These are phyloP conservation scores for Vachellia collinsii DNA, from an alignment of 306 rosid genomes.

Conservation along the genomic window DNA sequence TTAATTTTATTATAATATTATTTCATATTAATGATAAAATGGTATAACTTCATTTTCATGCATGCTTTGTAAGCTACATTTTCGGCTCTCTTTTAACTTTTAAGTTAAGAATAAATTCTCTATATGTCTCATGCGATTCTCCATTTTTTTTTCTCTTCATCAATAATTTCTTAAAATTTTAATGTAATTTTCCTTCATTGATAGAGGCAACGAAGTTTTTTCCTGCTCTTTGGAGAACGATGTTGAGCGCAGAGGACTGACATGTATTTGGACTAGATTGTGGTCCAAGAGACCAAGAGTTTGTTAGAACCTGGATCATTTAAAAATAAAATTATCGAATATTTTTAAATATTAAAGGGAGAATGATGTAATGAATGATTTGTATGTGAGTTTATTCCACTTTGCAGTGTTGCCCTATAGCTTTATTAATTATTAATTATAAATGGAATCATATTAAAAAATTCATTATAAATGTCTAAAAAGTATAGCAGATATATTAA, in stretches of 20 bases:
- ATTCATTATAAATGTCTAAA: not conserved
- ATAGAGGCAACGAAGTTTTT: not conserved
- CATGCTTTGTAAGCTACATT: conserved; percentile 7
- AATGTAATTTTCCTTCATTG: not conserved
- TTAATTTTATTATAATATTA: not conserved
- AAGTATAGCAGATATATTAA: too few relatives aligned
- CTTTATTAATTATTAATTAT: too few relatives aligned
- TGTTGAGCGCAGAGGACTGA: not conserved
- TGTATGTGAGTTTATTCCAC: not conserved
- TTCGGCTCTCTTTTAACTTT: conserved; percentile 18
- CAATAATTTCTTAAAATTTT: not conserved
- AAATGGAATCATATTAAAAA: too few relatives aligned
- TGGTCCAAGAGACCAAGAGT: not conserved
- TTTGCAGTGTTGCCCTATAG: not conserved
- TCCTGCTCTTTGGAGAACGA: not conserved
- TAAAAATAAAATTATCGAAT: too few relatives aligned
- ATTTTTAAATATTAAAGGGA: not conserved
- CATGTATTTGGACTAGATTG: not conserved
- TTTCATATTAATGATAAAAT: not conserved
- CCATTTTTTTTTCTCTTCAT: not conserved
- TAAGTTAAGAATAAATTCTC: conserved; percentile 41
- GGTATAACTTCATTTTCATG: not conserved
- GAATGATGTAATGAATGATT: not conserved
- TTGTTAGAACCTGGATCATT: not conserved
- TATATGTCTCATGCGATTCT: conserved; percentile 37